These are phyloP conservation scores for Alectoria sarmentosa DNA, from an alignment of 495 filamentous ascomycete genomes.

Conservation along the genomic window DNA sequence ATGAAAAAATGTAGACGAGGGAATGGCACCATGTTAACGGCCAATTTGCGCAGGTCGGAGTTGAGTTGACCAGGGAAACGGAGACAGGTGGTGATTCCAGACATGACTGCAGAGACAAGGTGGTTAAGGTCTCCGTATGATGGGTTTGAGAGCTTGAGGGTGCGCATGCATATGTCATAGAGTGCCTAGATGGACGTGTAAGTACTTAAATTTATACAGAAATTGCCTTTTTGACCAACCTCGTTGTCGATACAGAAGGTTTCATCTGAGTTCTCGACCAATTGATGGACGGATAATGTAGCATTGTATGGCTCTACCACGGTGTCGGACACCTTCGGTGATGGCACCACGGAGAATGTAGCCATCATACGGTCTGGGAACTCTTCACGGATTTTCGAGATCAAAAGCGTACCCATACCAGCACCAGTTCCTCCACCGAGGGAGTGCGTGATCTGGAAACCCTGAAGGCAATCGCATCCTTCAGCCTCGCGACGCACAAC, in stretches of 20 bases:
- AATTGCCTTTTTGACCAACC: conserved; percentile 37
- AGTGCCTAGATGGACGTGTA: conserved; percentile 55
- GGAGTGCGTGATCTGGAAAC: conserved; percentile 99
- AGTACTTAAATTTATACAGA: conserved; percentile 17
- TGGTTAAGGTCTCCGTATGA: conserved; percentile 99
- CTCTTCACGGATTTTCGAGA: conserved; percentile 99
- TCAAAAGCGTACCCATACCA: conserved; percentile 99
- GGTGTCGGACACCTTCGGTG: conserved; percentile 99
- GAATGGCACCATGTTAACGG: conserved; percentile 99
- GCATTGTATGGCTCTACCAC: conserved; percentile 99
- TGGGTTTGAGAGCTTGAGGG: conserved; percentile 95
- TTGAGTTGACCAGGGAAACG: conserved; percentile 99
- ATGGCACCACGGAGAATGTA: conserved; percentile 98
- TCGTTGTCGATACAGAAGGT: conserved; percentile 99
- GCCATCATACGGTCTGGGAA: conserved; percentile 99
- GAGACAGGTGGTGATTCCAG: conserved; percentile 95
- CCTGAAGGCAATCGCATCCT: conserved; percentile 98
- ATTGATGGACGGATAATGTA: conserved; percentile 97
- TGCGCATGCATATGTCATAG: conserved; percentile 99
- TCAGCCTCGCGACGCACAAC: conserved; percentile 99
- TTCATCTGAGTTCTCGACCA: conserved; percentile 99
- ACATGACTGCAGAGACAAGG: conserved; percentile 99
- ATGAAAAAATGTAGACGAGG: conserved; percentile 99
- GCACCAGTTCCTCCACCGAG: conserved; percentile 99
- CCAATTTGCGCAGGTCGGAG: conserved; percentile 98